Evolutionary conservation across 2,329 filamentous ascomycete genomes (phyloP), one percentile per base, ranked within the genome.

Genomic region (Fusarium nanum): DNA sequence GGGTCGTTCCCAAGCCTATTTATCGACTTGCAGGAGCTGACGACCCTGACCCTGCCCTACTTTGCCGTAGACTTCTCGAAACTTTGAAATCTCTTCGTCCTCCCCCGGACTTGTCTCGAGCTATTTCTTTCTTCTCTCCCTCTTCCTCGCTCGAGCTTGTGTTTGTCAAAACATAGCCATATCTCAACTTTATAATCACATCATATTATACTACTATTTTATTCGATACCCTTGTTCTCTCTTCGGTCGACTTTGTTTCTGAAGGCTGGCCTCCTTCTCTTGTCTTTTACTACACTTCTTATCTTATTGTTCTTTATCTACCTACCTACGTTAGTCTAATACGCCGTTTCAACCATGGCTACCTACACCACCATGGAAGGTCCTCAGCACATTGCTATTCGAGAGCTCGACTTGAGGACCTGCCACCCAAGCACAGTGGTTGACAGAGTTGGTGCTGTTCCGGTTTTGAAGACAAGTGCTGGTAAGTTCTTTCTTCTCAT

Each of bases 381-480:
- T 59, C 61, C 66, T 60, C 79, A 81, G 76, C 78, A 80, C 71
- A 72, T 75, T 57, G 73, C 73, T 42, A 79, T 85, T 73, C 80
- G 82, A 71, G 84, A 86, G 81, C 82, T 87, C 69, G 82, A 87
- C 72, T 76, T 88, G 72, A 83, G 83, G 68, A 78, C 81, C 57
- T 84, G 81, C 65, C 79, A 83, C 59, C 79, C 82, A 46, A 83
- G 81, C 69, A 83, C 84, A 52, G 82, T 88, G 69, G 83, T 83
- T 58, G 84, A 87, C 76, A 83, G 82, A 72, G 83, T 89, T 78
- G 88, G 85, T 76, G 81, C 84, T 42, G 83, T 89, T 44, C 87
- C 87, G 5, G 87, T 83, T 32, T 79, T 89, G 56, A 88, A 85
- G 75, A 88, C 86, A 67, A 89, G 87, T 76, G 84, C 87, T 76